Conservation (phyloP, 1,139 yeast genomes). For the Sugiyamaella castrensis region DNA sequence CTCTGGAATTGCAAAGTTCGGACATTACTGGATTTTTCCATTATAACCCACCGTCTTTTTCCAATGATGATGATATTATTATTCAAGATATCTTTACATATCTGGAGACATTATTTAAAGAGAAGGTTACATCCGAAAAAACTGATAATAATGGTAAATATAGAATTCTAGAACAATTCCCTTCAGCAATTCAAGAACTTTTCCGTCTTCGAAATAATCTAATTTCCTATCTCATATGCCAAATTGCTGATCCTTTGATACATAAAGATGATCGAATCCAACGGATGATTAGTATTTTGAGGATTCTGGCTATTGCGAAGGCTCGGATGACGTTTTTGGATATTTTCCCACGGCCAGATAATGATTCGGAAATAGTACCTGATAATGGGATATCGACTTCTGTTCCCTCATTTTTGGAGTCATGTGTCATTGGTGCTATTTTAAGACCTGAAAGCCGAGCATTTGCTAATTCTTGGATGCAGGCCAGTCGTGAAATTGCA, state of each 20-base stretch:
- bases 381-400: slow-evolving; percentile 44
- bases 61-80: slow-evolving; percentile 55
- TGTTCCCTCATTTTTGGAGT: slow-evolving; percentile 83
- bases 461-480: slow-evolving; percentile 64
- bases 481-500: slow-evolving; percentile 46
- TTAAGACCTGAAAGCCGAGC: slow-evolving; percentile 77
- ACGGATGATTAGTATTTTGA: slow-evolving; percentile 67
- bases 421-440: slow-evolving; percentile 73
- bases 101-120: slow-evolving; percentile 52
- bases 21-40: slow-evolving; percentile 58
- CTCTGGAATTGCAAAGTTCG: slow-evolving; percentile 64
- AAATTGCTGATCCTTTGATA: slow-evolving; percentile 57
- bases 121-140: neutral
- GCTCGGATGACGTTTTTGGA: slow-evolving; percentile 62
- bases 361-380: slow-evolving; percentile 17
- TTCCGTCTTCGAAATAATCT: slow-evolving; percentile 67
- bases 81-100: slow-evolving; percentile 71
- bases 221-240: slow-evolving; percentile 59
- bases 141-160: slow-evolving; percentile 37
- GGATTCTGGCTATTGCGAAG: slow-evolving; percentile 63
- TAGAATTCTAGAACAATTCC: slow-evolving; percentile 54
- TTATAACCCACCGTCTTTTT: slow-evolving; percentile 46
- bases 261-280: slow-evolving; percentile 58
- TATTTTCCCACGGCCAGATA: slow-evolving; percentile 48
- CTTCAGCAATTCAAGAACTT: slow-evolving; percentile 65